Evolutionary conservation across 2,329 filamentous ascomycete species (phyloP), one percentile per base, ranked within the genome.

Genomic region (Emmonsia crescens): DNA sequence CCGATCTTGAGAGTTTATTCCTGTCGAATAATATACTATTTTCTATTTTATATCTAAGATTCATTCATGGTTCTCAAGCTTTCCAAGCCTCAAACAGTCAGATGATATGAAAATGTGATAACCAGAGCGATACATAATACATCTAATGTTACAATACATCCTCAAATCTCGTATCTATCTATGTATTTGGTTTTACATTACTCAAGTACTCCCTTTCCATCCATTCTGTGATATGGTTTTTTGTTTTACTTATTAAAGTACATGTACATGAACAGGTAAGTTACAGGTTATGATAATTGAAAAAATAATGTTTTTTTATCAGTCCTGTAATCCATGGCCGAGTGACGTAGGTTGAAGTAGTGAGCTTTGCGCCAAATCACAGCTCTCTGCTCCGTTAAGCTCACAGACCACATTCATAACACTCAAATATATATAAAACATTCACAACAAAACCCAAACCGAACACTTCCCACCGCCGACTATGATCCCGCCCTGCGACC

Each of bases 401-500:
- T 16, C 2, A 24, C 12, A 2, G 5, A n/a, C n/a, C 10, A n/a
- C 5, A 46, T 29, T 24, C 24, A 16, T 12, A 49, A 49, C 46
- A 49, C 12, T 29, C 21, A 16, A n/a, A n/a, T n/a, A n/a, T n/a
- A 16, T 24, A 38, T 14, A 36, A 36, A 36, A 36, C 2, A n/a
- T n/a, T 16, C 24, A 16, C 12, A 3, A 27, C 21, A 14, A 49
- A 27, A 49, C 14, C 16, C 29, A 36, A 33, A 3, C 29, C 29
- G 1, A 33, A n/a, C 29, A n/a, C 19, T 0, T n/a, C n/a, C 31
- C 49, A 19, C 8, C 2, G 10, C 33, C 33, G 52, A 68, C 60
- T 57, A 78, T 79, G 77, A 73, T 79, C 10, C 76, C 76, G 44
- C 74, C 75, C 54, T 75, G 74, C 52, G 72, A 77, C 48, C 72